Evolutionary conservation across 139 green algal species (phyloP).

Genomic region (Auxenochlorella pyrenoidosa): DNA sequence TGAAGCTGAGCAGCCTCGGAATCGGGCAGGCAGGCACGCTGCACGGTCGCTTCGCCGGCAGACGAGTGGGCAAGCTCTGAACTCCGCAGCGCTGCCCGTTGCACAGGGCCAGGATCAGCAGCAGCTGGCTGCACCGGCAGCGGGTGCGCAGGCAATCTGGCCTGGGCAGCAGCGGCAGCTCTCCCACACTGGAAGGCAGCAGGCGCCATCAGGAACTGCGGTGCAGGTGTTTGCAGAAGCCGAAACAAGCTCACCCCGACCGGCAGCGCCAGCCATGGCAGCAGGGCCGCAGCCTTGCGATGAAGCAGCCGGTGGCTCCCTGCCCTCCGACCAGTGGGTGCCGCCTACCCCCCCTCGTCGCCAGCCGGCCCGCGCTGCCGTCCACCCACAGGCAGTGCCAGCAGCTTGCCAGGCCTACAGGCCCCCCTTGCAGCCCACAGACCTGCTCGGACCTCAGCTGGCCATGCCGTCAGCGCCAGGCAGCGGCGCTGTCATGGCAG

Average conservation of each 20-base stretch:
- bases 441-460: background rate
- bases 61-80: background rate
- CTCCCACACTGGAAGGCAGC: background rate
- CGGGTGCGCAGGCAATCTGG: background rate
- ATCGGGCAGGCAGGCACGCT: background rate
- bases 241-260: too few relatives aligned
- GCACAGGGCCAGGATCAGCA: background rate
- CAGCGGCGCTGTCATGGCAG: too few relatives aligned
- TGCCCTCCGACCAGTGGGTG: background rate
- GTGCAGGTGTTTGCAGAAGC: background rate
- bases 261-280: background rate
- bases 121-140: background rate
- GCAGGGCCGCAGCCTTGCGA: too few relatives aligned
- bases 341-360: background rate
- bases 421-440: background rate
- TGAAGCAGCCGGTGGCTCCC: background rate
- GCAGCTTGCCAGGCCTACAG: background rate
- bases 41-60: background rate
- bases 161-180: background rate
- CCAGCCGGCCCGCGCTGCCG: background rate
- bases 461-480: background rate
- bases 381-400: background rate
- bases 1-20: too few relatives aligned
- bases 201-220: background rate
- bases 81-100: background rate